Conservation (phyloP, 495 filamentous ascomycete genomes). For the Neurospora sp. region DNA sequence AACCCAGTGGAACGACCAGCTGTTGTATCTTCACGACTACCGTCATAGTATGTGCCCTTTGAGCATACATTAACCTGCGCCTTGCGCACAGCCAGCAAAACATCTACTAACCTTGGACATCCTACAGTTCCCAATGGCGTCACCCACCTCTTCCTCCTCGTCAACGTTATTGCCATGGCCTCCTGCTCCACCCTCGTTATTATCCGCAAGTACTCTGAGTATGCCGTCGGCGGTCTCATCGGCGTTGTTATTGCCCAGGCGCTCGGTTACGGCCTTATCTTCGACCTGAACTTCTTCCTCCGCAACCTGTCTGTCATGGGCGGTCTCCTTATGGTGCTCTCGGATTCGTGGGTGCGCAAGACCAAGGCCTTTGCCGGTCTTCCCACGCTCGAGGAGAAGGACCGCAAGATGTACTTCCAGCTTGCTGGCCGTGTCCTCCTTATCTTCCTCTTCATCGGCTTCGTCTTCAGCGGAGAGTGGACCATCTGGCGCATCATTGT, state of each 20-base stretch:
- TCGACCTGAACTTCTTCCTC: conserved; percentile 99
- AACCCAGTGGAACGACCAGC: conserved; percentile 96
- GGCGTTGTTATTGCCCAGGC: conserved; percentile 92
- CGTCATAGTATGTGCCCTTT: conserved; percentile 63
- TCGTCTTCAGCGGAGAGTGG: conserved; percentile 93
- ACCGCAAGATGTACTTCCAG: conserved; percentile 99
- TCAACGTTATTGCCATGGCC: conserved; percentile 85
- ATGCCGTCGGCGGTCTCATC: conserved; percentile 82
- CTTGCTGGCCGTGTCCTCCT: conserved; percentile 90
- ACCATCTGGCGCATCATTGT: conserved; percentile 74
- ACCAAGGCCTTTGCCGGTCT: conserved; percentile 91
- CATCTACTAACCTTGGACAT: conserved; percentile 8
- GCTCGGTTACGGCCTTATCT: conserved; percentile 94
- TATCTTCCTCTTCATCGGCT: conserved; percentile 94
- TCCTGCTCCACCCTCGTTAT: conserved; percentile 78
- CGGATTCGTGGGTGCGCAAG: conserved; percentile 96
- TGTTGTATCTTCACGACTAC: conserved; percentile 86
- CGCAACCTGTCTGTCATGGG: conserved; percentile 96
- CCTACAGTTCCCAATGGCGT: conserved; percentile 72
- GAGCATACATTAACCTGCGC: conserved; percentile 1
- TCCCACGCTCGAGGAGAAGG: conserved; percentile 92
- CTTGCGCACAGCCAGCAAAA: background rate
- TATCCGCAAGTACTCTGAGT: conserved; percentile 79
- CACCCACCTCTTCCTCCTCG: conserved; percentile 85
- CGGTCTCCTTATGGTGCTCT: conserved; percentile 93